Evolutionary conservation across 768 basidiomycete species (phyloP), one percentile per base, ranked within the genome.

Genomic region (Collybia sordida): DNA sequence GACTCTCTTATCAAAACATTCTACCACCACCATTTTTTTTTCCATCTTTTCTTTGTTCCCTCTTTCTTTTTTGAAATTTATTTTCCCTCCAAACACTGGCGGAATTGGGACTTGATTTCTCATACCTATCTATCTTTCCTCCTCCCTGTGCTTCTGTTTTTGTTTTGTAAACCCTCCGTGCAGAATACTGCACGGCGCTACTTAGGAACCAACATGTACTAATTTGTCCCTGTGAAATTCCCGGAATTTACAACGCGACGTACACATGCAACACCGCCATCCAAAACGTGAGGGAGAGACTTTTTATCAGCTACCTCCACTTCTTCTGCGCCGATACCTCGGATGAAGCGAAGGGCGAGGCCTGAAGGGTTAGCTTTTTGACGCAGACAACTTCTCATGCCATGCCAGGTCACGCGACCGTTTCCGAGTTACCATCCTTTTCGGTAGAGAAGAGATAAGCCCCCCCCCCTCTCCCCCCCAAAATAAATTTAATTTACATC

Each of bases 91-190:
- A 34, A 46, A 47, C 36, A 46, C 36, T 37, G 23, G 35, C 31
- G 34, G n/a, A 31, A 31, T 14, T 31, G 31, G 31, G 31, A 28
- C 43, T 19, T 19, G 46, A 54, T 51, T 43, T 47, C 43, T 45
- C 31, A 55, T 47, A 47, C 58, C 45, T 52, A 52, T 57, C 48
- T 49, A 53, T 51, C 47, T 47, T 49, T 42, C 15, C 34, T 40
- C 34, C 44, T 36, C 27, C 41, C 11, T 23, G 25, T 18, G 18
- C 42, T 34, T 45, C 11, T 23, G 25, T 18, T 24, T 27, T 42
- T 42, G 15, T 21, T 40, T 51, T 46, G 7, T 25, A 34, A 41
- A 41, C 44, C 18, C 28, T 9, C 31, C 50, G 21, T 28, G 24
- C 21, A 18, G 36, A 27, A 24, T 42, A 6, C 21, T 42, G 48